Evolutionary conservation across 495 filamentous ascomycete species (phyloP), one percentile per base, ranked within the genome.

Genomic region (Immersiella caudata): DNA sequence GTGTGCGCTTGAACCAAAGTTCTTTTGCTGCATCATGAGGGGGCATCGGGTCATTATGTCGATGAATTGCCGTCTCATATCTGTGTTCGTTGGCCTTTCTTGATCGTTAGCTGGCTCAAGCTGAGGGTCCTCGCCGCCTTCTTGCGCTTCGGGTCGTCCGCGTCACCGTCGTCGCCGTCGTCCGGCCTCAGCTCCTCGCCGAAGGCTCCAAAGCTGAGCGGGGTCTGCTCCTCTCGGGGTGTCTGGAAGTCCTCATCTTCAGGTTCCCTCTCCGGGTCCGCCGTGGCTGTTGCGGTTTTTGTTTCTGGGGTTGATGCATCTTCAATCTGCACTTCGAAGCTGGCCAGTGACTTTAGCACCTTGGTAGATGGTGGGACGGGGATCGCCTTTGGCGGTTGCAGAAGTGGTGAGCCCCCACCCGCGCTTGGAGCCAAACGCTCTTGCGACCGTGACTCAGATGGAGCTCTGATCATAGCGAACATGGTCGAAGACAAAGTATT

Each of bases 91-190:
- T 68, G 68, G 35, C 73, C 70, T 74, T 77, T 80, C 46, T 72
- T 71, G 63, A 82, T 66, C 21, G 83, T 85, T 56, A 85, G 67
- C 71, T 84, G 83, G 54, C 83, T 82, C 50, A 86, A 62, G 36
- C 80, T 82, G 69, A 85, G 66, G 24, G 83, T 84, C 64, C 81
- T 67, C 24, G 82, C 79, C 5, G 80, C 76, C 66, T 79, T 80
- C 66, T 71, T 80, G 52, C 79, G 74, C 67, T 74, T 73, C 33
- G 74, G 73, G n/a, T 79, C 76, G n/a, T 71, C 74, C 1, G 62
- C 64, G n/a, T 61, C 60, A 6, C 50, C 66, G 27, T 73, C 70
- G 12, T 67, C 67, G n/a, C 72, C 68, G 27, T 71, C 74, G 12
- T 76, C 74, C n/a, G 73, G 73, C 20, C 68, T 68, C 29, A 80